phyloP scores from a whole-genome alignment of 495 filamentous ascomycete species.

The Penicillium tannophilum region DNA sequence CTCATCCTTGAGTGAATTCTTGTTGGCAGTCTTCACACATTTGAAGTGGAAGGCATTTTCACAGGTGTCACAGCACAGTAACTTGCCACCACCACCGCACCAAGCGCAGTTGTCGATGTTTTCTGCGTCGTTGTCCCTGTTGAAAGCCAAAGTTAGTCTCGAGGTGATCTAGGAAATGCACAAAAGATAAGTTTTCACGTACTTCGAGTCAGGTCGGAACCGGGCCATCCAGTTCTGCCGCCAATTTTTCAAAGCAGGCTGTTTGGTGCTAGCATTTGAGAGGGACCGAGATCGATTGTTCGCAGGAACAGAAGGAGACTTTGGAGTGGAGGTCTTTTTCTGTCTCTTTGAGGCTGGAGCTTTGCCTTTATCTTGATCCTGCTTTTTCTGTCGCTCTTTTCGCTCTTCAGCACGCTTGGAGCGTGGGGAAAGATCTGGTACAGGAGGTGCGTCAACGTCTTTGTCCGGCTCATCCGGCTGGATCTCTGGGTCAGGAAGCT shows the following conservation, averaged over 20 bases:
- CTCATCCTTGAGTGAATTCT: conserved; percentile 58
- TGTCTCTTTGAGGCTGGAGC: not conserved
- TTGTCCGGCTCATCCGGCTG: not conserved
- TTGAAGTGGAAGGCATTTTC: conserved; percentile 81
- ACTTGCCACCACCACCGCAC: conserved; percentile 77
- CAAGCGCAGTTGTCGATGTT: conserved; percentile 87
- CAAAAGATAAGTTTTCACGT: conserved; percentile 12
- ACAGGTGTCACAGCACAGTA: conserved; percentile 94
- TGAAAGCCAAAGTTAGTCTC: conserved; percentile 18
- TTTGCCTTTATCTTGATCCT: not conserved
- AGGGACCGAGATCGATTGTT: not conserved
- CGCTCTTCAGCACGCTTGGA: not conserved
- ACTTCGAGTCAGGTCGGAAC: conserved; percentile 25
- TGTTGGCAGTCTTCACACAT: conserved; percentile 79
- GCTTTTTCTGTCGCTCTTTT: not conserved
- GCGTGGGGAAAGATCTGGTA: not conserved
- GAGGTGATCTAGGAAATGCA: conserved; percentile 2
- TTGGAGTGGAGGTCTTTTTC: not conserved
- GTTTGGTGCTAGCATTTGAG: not conserved
- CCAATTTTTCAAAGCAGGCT: not conserved
- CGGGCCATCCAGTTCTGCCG: conserved; percentile 7
- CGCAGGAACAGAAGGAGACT: not conserved
- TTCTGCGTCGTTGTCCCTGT: conserved; percentile 57
- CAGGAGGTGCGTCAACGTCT: too few relatives aligned
- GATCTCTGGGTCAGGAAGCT: conserved; percentile 3